Evolutionary conservation across 768 basidiomycete species (phyloP).

Genomic region (Trametes cinnabarina): DNA sequence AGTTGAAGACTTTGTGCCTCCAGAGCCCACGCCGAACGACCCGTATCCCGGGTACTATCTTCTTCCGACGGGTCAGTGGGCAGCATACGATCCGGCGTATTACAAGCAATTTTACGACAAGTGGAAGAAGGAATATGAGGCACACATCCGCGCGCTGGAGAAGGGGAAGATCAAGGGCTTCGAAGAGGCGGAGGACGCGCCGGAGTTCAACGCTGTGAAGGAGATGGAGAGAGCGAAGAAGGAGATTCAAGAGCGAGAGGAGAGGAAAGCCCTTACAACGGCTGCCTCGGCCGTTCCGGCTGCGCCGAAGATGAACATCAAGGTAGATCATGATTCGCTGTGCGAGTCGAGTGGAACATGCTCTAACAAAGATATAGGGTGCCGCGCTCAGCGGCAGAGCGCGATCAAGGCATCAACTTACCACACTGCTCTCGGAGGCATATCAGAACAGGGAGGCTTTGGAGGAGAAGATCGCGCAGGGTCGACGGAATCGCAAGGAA

Average conservation of each 20-base stretch:
- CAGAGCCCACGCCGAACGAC: conserved; percentile 71
- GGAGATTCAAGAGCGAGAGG: conserved; percentile 74
- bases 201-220: conserved; percentile 59
- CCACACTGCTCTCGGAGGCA: conserved; percentile 78
- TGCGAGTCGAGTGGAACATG: neutral
- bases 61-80: conserved; percentile 78
- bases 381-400: conserved; percentile 72
- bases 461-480: conserved; percentile 83
- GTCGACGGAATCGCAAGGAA: conserved; percentile 79
- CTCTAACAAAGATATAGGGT: conserved; percentile 43
- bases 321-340: conserved; percentile 42
- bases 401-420: conserved; percentile 71
- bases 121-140: conserved; percentile 73
- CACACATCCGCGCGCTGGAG: conserved; percentile 69
- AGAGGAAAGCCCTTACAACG: conserved; percentile 70
- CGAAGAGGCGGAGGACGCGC: conserved; percentile 62
- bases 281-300: conserved; percentile 52
- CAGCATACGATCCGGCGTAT: conserved; percentile 66
- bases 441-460: conserved; percentile 79
- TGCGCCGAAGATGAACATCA: conserved; percentile 82
- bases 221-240: conserved; percentile 78
- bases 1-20: conserved; percentile 65
- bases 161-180: conserved; percentile 67
- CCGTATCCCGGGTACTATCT: conserved; percentile 87
- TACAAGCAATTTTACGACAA: conserved; percentile 66